Evolutionary conservation across 257 asterid genomes (phyloP).

Genomic region (Solanum corneliomulleri): DNA sequence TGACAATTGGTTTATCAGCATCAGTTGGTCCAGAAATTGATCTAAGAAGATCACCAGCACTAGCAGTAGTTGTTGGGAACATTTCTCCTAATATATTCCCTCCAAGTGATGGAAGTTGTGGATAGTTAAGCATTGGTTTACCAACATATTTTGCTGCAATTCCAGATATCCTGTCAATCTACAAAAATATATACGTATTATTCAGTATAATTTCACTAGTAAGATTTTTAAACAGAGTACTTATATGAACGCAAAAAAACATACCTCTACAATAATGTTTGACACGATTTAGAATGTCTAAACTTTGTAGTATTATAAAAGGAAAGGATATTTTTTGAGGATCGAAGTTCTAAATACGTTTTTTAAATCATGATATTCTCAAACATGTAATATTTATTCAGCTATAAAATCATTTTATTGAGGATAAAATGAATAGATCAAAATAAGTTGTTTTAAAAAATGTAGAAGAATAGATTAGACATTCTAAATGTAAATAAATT

Average conservation of each 20-base stretch:
- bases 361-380: not conserved
- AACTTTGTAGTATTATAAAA: too few relatives aligned
- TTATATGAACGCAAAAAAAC: too few relatives aligned
- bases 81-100: constrained; percentile 42
- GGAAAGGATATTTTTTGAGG: too few relatives aligned
- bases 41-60: constrained; percentile 43
- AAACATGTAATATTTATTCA: too few relatives aligned
- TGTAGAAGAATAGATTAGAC: not conserved
- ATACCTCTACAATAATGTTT: too few relatives aligned
- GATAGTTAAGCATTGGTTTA: constrained; percentile 43
- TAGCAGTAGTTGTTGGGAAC: not conserved
- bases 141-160: constrained; percentile 68
- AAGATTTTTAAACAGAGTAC: too few relatives aligned
- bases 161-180: constrained; percentile 72
- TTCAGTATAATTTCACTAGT: not conserved
- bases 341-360: not conserved
- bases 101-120: constrained; percentile 34
- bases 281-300: not conserved
- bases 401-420: not conserved
- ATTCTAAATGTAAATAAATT: not conserved
- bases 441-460: not conserved
- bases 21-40: constrained; percentile 53
- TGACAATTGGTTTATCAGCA: constrained; percentile 55
- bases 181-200: not conserved
- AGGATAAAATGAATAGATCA: not conserved